Conservation (phyloP, 1,284 basidiomycete genomes). For the Fomes fomentarius region DNA sequence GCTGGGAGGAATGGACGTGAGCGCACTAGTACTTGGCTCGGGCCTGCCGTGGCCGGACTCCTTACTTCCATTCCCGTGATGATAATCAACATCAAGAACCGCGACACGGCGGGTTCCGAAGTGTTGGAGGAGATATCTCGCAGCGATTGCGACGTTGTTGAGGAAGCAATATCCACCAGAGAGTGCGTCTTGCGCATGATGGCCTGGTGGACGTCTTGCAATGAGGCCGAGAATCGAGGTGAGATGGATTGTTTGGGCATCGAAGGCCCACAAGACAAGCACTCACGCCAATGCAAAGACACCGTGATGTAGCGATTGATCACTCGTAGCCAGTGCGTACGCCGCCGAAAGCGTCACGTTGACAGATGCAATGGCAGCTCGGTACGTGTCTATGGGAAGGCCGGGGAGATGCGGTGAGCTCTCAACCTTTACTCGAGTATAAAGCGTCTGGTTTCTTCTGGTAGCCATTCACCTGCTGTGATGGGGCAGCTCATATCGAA, state of each 20-base stretch:
- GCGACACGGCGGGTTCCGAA: constrained; percentile 25
- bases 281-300: constrained; percentile 37
- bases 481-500: constrained; percentile 42
- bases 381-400: constrained; percentile 36
- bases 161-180: constrained; percentile 43
- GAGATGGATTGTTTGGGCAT: no score
- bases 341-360: constrained; percentile 34
- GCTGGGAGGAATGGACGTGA: constrained; percentile 18
- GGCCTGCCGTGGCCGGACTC: neutral
- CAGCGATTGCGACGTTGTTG: constrained; percentile 39
- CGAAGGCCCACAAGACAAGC: neutral
- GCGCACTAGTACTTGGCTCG: neutral
- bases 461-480: constrained; percentile 32
- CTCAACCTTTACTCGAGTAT: no score
- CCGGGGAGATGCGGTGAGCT: neutral
- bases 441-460: no score
- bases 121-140: constrained; percentile 32
- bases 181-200: constrained; percentile 36
- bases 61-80: constrained; percentile 43
- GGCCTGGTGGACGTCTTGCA: constrained; percentile 40
- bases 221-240: neutral
- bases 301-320: constrained; percentile 1
- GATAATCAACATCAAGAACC: constrained; percentile 44
- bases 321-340: constrained; percentile 3
- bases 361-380: constrained; percentile 34